Evolutionary conservation across 2,329 filamentous ascomycete species (phyloP).

Genomic region (Aspergillus sp.): DNA sequence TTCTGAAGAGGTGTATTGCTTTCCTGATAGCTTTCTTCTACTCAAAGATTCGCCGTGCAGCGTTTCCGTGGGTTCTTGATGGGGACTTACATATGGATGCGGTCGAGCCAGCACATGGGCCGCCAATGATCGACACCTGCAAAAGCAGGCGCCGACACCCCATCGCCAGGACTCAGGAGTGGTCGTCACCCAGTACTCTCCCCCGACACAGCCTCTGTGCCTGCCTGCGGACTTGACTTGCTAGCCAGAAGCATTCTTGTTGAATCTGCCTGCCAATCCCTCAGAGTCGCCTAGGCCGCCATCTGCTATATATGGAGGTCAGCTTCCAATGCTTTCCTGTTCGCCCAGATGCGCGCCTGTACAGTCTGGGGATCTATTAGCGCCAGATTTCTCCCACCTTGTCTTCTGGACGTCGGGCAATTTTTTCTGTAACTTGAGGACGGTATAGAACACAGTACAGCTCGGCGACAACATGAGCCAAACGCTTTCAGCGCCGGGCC

Average conservation of each 20-base stretch:
- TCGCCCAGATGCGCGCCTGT: slow-evolving; percentile 19
- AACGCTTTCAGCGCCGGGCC: slow-evolving; percentile 24
- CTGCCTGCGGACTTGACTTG: background rate
- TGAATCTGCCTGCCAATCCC: slow-evolving; percentile 22
- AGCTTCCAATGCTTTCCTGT: slow-evolving; percentile 5
- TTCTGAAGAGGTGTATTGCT: background rate
- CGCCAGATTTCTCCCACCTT: background rate
- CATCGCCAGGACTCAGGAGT: background rate
- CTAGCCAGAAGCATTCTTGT: slow-evolving; percentile 14
- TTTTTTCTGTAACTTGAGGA: background rate
- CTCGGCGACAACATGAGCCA: slow-evolving; percentile 30
- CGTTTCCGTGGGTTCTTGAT: background rate
- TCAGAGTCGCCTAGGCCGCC: slow-evolving; percentile 8
- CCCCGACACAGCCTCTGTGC: slow-evolving; percentile 15
- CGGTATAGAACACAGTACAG: background rate
- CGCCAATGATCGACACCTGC: slow-evolving; percentile 8
- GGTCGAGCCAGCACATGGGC: background rate
- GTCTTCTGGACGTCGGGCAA: background rate
- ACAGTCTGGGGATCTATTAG: slow-evolving; percentile 6
- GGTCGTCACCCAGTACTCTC: slow-evolving; percentile 5
- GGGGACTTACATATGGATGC: background rate
- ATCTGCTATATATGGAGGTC: slow-evolving; percentile 24
- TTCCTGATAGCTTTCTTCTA: background rate
- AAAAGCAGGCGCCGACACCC: slow-evolving; percentile 6
- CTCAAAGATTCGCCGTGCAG: background rate